A percentile compares a stretch with the other conserved stretches of the same genome.
phyloP scores from a whole-genome alignment of 805 yeast genomes.

The Candida chauliodis region DNA sequence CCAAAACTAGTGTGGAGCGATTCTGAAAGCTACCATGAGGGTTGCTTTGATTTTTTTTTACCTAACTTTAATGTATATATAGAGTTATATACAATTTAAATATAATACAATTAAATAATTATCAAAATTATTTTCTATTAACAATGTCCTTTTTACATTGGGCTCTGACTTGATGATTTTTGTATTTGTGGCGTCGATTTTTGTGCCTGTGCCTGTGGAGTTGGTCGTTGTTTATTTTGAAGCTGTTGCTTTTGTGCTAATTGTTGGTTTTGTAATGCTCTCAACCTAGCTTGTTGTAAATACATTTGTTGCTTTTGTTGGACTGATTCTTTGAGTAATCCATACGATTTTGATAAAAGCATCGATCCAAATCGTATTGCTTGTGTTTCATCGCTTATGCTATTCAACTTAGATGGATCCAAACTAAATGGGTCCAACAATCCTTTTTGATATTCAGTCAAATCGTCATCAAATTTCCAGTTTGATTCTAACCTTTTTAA shows the following conservation, averaged over 20 bases:
- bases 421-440: constrained; percentile 50
- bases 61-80: too few species aligned
- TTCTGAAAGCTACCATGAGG: neutral
- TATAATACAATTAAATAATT: constrained; percentile 6
- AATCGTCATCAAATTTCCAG: constrained; percentile 66
- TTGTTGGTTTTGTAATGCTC: constrained; percentile 42
- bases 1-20: neutral
- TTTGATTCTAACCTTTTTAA: constrained; percentile 52
- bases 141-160: constrained; percentile 7
- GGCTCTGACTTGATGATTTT: constrained; percentile 4
- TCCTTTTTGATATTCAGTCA: constrained; percentile 36
- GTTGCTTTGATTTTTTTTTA: too few species aligned
- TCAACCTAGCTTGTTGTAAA: constrained; percentile 48
- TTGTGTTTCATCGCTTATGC: constrained; percentile 82
- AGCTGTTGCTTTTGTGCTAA: constrained; percentile 14
- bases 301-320: constrained; percentile 55
- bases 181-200: neutral
- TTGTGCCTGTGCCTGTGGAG: constrained; percentile 2
- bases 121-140: constrained; percentile 7
- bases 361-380: constrained; percentile 87
- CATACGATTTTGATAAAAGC: constrained; percentile 84
- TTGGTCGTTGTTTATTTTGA: neutral
- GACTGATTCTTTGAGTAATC: constrained; percentile 70
- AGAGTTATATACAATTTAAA: neutral
- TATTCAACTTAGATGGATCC: constrained; percentile 81